These are phyloP conservation scores for Plectosphaerella sp. DNA, from an alignment of 2,329 filamentous ascomycete genomes.

Conservation along the genomic window DNA sequence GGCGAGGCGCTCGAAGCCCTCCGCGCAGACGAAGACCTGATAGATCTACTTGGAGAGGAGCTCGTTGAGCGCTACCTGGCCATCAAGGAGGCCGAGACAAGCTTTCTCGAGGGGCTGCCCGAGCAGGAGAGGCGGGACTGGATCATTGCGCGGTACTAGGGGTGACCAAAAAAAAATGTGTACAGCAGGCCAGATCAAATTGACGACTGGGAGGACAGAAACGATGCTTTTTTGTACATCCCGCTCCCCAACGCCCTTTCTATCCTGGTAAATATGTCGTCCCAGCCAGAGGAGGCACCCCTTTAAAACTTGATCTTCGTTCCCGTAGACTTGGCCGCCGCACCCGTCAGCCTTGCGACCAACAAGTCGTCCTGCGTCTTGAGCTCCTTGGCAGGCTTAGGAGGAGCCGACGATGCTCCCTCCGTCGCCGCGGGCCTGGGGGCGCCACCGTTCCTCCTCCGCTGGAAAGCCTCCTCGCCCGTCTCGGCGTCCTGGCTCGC, in stretches of 20 bases:
- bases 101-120: slow-evolving; percentile 43
- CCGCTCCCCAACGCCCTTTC: too few relatives aligned
- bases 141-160: slow-evolving; percentile 62
- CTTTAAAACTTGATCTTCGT: slow-evolving; percentile 81
- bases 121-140: slow-evolving; percentile 46
- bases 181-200: background rate
- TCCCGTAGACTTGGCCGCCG: slow-evolving; percentile 72
- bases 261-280: too few relatives aligned
- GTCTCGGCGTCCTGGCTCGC: slow-evolving; percentile 19
- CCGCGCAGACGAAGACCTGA: slow-evolving; percentile 40
- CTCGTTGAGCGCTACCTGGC: slow-evolving; percentile 52
- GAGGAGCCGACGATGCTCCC: slow-evolving; percentile 2
- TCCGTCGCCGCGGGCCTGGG: slow-evolving; percentile 22
- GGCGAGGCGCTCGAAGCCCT: slow-evolving; percentile 51
- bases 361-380: slow-evolving; percentile 42
- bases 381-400: slow-evolving; percentile 24
- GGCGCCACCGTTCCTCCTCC: slow-evolving; percentile 8
- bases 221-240: background rate
- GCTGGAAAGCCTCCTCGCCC: slow-evolving; percentile 19
- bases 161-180: background rate
- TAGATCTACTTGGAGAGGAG: slow-evolving; percentile 37
- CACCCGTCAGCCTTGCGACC: slow-evolving; percentile 66
- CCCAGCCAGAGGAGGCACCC: slow-evolving; percentile 3
- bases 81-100: slow-evolving; percentile 56
- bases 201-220: background rate